Percentiles rank a stretch among this genome's conserved stretches.
Evolutionary conservation across 2,329 filamentous ascomycete genomes (phyloP).

Genomic region (Eutypella sp.): DNA sequence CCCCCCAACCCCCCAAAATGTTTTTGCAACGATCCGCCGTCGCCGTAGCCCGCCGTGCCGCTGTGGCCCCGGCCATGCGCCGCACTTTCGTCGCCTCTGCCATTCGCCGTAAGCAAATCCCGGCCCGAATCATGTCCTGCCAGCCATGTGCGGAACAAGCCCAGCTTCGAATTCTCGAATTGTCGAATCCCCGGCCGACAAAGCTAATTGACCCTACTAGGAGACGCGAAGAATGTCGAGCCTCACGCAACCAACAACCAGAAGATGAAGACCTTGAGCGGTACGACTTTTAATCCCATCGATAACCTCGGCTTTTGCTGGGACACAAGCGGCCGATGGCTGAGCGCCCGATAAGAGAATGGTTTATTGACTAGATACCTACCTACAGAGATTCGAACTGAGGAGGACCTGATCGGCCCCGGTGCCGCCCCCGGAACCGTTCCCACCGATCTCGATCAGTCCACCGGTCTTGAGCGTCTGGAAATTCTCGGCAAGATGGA

Average conservation of each 20-base stretch:
- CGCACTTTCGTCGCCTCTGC: conserved; percentile 58
- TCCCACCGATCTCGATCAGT: conserved; percentile 90
- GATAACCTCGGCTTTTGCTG: too few relatives aligned
- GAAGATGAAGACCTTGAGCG: conserved; percentile 37
- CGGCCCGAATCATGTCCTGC: conserved; percentile 2
- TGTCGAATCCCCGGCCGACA: conserved; percentile 25
- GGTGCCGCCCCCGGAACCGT: conserved; percentile 79
- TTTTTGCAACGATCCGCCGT: conserved; percentile 60
- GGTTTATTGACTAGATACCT: conserved; percentile 16
- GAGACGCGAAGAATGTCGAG: conserved; percentile 41
- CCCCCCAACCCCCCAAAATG: conserved; percentile 42
- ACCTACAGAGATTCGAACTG: conserved; percentile 69
- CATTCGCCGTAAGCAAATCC: conserved; percentile 51
- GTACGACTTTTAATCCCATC: conserved; percentile 41
- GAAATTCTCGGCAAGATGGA: conserved; percentile 99
- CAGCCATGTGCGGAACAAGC: not conserved
- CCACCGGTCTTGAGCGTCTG: conserved; percentile 95
- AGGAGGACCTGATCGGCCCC: conserved; percentile 78
- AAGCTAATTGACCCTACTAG: conserved; percentile 32
- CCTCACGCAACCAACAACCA: conserved; percentile 37
- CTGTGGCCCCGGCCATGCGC: conserved; percentile 46
- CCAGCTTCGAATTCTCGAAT: too few relatives aligned
- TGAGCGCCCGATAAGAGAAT: not conserved
- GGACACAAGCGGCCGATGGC: not conserved
- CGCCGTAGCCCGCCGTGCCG: conserved; percentile 56